Conservation (phyloP, 345 rosid species). For the Gossypioides kirkii region DNA sequence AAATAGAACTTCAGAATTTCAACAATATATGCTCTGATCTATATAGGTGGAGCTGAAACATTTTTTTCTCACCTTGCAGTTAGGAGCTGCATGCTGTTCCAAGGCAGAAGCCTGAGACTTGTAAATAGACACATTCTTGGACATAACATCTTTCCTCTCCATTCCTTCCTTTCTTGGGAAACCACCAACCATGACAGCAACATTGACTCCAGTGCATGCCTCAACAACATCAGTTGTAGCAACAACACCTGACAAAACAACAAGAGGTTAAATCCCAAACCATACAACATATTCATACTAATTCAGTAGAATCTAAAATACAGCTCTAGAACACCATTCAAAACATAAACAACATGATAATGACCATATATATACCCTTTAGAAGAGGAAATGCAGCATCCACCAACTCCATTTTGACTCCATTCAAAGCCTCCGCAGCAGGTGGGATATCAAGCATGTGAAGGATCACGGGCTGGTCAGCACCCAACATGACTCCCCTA, state of each 20-base stretch:
- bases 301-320: not conserved
- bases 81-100: constrained; percentile 84
- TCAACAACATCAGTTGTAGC: constrained; percentile 95
- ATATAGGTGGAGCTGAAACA: not conserved
- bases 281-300: not conserved
- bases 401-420: constrained; percentile 95
- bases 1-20: not conserved
- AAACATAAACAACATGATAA: not conserved
- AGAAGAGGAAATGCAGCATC: constrained; percentile 99
- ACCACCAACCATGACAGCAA: constrained; percentile 99
- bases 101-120: constrained; percentile 95
- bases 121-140: constrained; percentile 94
- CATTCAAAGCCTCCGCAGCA: constrained; percentile 95
- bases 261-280: constrained; percentile 13
- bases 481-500: constrained; percentile 93
- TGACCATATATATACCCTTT: constrained; percentile 43
- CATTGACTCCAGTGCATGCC: constrained; percentile 85
- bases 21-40: not conserved
- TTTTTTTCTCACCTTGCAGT: constrained; percentile 78
- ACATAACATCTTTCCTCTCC: constrained; percentile 99
- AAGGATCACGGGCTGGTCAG: constrained; percentile 97
- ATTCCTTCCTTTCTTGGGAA: constrained; percentile 99
- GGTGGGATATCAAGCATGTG: constrained; percentile 99
- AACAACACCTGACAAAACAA: constrained; percentile 67
- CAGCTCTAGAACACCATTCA: too few relatives aligned